phyloP scores from a whole-genome alignment of 2,329 filamentous ascomycete genomes.

The Cladosporium halotolerans region DNA sequence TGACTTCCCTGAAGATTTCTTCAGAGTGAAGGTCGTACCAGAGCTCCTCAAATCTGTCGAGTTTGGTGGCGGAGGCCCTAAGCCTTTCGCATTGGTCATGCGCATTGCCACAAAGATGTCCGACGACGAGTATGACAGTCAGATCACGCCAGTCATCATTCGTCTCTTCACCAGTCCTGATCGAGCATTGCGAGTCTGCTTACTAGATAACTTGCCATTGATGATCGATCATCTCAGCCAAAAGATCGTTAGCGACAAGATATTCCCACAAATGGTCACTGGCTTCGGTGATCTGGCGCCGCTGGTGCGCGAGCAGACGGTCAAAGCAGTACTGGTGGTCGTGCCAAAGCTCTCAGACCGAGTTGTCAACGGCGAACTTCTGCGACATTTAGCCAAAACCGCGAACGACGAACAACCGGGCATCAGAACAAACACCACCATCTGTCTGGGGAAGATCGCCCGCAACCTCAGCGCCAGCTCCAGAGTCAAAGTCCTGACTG shows the following conservation, averaged over 20 bases:
- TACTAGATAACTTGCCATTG: slow-evolving; percentile 77
- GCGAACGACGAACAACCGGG: slow-evolving; percentile 97
- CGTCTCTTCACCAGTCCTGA: slow-evolving; percentile 87
- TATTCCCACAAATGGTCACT: slow-evolving; percentile 93
- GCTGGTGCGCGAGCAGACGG: slow-evolving; percentile 87
- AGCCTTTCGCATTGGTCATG: slow-evolving; percentile 80
- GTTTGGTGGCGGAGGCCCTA: slow-evolving; percentile 90
- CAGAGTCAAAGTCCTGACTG: slow-evolving; percentile 82
- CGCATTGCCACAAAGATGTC: slow-evolving; percentile 84
- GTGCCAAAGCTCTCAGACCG: slow-evolving; percentile 87
- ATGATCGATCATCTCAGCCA: slow-evolving; percentile 90
- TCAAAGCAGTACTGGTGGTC: slow-evolving; percentile 85
- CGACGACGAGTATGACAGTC: slow-evolving; percentile 80
- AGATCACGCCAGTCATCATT: slow-evolving; percentile 78
- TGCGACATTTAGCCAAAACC: slow-evolving; percentile 87
- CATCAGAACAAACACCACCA: slow-evolving; percentile 96
- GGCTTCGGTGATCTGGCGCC: slow-evolving; percentile 91
- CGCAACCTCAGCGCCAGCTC: slow-evolving; percentile 72
- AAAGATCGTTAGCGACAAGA: slow-evolving; percentile 89
- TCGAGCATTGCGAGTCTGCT: slow-evolving; percentile 80
- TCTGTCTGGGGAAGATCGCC: slow-evolving; percentile 93
- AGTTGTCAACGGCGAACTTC: slow-evolving; percentile 84
- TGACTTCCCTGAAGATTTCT: slow-evolving; percentile 96
- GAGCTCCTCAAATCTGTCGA: slow-evolving; percentile 98
- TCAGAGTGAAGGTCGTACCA: slow-evolving; percentile 92